Evolutionary conservation across 2,329 filamentous ascomycete genomes (phyloP).

Genomic region (Beauveria brongniartii): DNA sequence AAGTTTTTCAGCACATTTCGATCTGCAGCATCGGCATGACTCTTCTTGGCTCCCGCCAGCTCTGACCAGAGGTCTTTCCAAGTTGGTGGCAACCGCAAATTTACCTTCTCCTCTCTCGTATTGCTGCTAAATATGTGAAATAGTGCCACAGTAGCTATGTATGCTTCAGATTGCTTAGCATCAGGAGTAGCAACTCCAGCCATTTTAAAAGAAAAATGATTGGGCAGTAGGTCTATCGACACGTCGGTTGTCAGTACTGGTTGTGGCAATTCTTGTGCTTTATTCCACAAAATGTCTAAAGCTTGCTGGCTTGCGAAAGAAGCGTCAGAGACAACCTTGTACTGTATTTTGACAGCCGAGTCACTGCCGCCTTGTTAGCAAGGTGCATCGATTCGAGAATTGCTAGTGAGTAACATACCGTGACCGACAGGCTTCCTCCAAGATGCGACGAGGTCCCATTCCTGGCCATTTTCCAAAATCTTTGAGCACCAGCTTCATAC

Average conservation of each 20-base stretch:
- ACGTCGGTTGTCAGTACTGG: conserved; percentile 28
- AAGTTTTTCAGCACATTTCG: conserved; percentile 60
- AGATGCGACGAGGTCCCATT: conserved; percentile 62
- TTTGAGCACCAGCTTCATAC: conserved; percentile 54
- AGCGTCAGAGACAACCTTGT: conserved; percentile 62
- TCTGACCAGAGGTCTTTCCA: conserved; percentile 88
- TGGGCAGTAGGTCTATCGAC: conserved; percentile 38
- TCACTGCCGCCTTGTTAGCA: conserved; percentile 45
- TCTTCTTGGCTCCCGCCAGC: conserved; percentile 62
- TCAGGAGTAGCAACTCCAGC: conserved; percentile 64
- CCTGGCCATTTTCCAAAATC: conserved; percentile 83
- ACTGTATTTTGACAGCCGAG: conserved; percentile 56
- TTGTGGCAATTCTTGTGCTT: conserved; percentile 49
- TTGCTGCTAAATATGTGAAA: conserved; percentile 75
- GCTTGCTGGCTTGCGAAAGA: conserved; percentile 70
- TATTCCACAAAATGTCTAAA: conserved; percentile 71
- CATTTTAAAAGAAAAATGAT: conserved; percentile 64
- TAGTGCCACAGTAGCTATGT: conserved; percentile 70
- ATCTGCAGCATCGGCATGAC: conserved; percentile 61
- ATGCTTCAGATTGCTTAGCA: conserved; percentile 75
- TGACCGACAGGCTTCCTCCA: conserved; percentile 84
- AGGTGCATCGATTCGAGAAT: not conserved
- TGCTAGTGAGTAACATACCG: conserved; percentile 40
- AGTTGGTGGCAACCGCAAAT: conserved; percentile 64
- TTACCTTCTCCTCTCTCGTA: conserved; percentile 77